Evolutionary conservation across 2,329 filamentous ascomycete genomes (phyloP).

Genomic region (Fusarium penzigii): DNA sequence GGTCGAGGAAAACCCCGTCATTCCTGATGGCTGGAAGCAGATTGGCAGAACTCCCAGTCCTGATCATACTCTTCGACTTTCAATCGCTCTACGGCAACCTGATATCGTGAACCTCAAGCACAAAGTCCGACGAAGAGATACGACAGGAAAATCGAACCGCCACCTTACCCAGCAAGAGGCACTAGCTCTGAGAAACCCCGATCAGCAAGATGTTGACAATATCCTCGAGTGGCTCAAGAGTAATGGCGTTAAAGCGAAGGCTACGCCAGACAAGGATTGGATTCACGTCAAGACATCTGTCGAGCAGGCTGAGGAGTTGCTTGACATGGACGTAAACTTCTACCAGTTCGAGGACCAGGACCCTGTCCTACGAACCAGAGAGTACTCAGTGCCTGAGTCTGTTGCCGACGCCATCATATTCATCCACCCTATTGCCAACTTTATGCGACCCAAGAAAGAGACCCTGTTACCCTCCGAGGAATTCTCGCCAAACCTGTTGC

Average conservation of each 20-base stretch:
- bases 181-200: slow-evolving; percentile 37
- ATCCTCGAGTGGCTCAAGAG: slow-evolving; percentile 46
- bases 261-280: slow-evolving; percentile 40
- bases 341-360: slow-evolving; percentile 42
- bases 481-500: slow-evolving; percentile 7
- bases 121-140: slow-evolving; percentile 23
- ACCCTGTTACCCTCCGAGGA: slow-evolving; percentile 19
- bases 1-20: slow-evolving; percentile 28
- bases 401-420: slow-evolving; percentile 45
- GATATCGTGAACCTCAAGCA: slow-evolving; percentile 28
- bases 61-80: slow-evolving; percentile 29
- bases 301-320: slow-evolving; percentile 39
- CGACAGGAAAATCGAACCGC: slow-evolving; percentile 8
- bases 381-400: slow-evolving; percentile 45
- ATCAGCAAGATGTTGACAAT: slow-evolving; percentile 32
- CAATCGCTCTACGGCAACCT: slow-evolving; percentile 36
- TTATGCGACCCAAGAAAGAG: slow-evolving; percentile 44
- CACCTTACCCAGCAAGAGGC: slow-evolving; percentile 42
- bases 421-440: slow-evolving; percentile 50
- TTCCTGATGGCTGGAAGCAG: slow-evolving; percentile 35
- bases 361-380: slow-evolving; percentile 44
- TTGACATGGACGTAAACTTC: slow-evolving; percentile 42
- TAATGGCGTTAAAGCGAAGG: slow-evolving; percentile 36
- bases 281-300: slow-evolving; percentile 46
- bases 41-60: slow-evolving; percentile 23